Percentiles rank a stretch among this genome's conserved stretches.
Evolutionary conservation across 169 alveolate genomes (phyloP).

Genomic region (Plasmodium ovale): DNA sequence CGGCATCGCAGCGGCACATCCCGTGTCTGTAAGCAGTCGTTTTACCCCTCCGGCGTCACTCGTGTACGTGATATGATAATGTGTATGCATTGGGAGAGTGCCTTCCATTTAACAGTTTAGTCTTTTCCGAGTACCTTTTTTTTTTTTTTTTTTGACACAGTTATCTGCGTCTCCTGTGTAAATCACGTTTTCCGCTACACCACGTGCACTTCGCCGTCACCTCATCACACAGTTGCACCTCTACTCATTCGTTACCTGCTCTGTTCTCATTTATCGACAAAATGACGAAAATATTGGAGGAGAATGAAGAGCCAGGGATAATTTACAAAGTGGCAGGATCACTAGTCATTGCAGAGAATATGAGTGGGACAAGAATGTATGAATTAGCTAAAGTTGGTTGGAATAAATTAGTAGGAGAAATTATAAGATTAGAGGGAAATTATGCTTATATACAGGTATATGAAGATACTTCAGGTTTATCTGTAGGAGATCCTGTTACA

Average conservation of each 20-base stretch:
- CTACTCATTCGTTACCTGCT: neutral
- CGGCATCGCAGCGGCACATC: no score
- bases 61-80: no score
- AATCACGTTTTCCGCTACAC: no score
- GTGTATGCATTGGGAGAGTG: no score
- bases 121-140: no score
- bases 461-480: constrained; percentile 98
- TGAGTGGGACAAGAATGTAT: constrained; percentile 99
- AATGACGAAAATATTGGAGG: constrained; percentile 64
- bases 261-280: neutral
- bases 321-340: constrained; percentile 76
- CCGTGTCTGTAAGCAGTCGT: no score
- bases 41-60: no score
- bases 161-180: no score
- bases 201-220: no score
- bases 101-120: no score
- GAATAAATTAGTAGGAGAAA: constrained; percentile 98
- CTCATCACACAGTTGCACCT: no score
- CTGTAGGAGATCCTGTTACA: constrained; percentile 99
- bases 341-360: constrained; percentile 97
- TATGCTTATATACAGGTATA: constrained; percentile 98
- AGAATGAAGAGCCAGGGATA: constrained; percentile 74
- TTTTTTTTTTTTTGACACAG: no score
- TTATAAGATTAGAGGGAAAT: constrained; percentile 97
- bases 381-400: constrained; percentile 98